phyloP scores from a whole-genome alignment of 148 eudicot species.

The Cornus kousa region DNA sequence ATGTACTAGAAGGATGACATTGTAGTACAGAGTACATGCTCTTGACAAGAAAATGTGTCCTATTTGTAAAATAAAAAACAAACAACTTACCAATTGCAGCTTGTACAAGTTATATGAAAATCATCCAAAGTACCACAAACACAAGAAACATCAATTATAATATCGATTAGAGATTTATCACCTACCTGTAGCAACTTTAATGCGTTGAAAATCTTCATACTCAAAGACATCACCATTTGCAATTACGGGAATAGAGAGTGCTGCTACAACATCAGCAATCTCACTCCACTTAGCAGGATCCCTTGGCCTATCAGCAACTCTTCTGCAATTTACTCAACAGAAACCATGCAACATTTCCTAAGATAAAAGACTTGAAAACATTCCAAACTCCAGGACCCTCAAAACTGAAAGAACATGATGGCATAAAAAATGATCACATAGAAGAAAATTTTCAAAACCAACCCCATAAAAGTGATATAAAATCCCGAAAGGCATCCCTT shows the following conservation, averaged over 20 bases:
- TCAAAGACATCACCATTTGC: constrained; percentile 93
- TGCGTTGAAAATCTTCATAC: constrained; percentile 69
- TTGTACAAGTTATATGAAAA: neutral
- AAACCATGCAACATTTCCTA: neutral
- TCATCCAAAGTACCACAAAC: neutral
- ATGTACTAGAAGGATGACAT: neutral
- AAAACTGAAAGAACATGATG: neutral
- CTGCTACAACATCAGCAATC: constrained; percentile 78
- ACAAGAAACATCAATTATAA: neutral
- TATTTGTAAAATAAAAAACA: neutral
- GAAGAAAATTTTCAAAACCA: neutral
- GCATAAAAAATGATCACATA: neutral
- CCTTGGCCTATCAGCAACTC: constrained; percentile 80
- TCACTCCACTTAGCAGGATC: constrained; percentile 97
- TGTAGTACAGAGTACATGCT: neutral
- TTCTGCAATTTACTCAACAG: constrained; percentile 42
- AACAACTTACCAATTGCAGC: neutral
- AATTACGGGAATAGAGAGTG: constrained; percentile 83
- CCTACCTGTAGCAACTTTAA: constrained; percentile 66
- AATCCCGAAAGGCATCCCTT: no score
- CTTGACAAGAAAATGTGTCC: neutral
- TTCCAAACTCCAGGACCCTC: neutral
- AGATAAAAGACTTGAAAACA: neutral
- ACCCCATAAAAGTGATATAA: neutral
- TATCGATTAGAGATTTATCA: neutral